Percentiles rank a stretch among this genome's conserved stretches.
phyloP scores from a whole-genome alignment of 768 basidiomycete species.

The Terana coerulea region DNA sequence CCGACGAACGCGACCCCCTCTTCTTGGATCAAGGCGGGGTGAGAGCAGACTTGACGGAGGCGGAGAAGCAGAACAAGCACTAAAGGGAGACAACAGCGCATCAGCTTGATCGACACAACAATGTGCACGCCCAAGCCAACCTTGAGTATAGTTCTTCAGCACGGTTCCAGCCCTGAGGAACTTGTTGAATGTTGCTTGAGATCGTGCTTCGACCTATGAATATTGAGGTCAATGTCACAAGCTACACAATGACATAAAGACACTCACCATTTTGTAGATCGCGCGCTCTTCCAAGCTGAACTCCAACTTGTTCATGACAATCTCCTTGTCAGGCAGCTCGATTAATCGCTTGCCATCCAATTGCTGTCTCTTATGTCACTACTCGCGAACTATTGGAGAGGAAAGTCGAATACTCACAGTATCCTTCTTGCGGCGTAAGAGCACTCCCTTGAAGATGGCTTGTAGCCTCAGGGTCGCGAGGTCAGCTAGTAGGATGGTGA shows the following conservation, averaged over 20 bases:
- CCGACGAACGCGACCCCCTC: constrained; percentile 43
- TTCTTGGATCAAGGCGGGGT: constrained; percentile 64
- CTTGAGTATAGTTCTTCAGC: constrained; percentile 62
- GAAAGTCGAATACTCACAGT: constrained; percentile 13
- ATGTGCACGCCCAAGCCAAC: constrained; percentile 27
- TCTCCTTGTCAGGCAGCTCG: constrained; percentile 54
- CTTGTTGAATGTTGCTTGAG: constrained; percentile 62
- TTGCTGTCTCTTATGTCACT: constrained; percentile 13
- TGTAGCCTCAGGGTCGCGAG: constrained; percentile 59
- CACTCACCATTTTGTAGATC: constrained; percentile 52
- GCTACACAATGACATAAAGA: not conserved
- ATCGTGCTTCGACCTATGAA: constrained; percentile 45
- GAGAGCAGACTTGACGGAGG: constrained; percentile 65
- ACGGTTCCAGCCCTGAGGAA: constrained; percentile 62
- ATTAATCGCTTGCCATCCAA: constrained; percentile 69
- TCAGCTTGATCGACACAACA: no score
- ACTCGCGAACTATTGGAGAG: not conserved
- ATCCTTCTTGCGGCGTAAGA: constrained; percentile 53
- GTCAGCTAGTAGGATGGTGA: constrained; percentile 31
- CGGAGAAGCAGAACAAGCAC: constrained; percentile 48
- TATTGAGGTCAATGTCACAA: not conserved
- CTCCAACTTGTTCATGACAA: constrained; percentile 47
- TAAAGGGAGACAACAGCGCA: no score
- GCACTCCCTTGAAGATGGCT: constrained; percentile 47
- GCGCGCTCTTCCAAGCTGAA: constrained; percentile 61